Conservation (phyloP, 2,329 filamentous ascomycete genomes). For the Paraphaeosphaeria minitans region DNA sequence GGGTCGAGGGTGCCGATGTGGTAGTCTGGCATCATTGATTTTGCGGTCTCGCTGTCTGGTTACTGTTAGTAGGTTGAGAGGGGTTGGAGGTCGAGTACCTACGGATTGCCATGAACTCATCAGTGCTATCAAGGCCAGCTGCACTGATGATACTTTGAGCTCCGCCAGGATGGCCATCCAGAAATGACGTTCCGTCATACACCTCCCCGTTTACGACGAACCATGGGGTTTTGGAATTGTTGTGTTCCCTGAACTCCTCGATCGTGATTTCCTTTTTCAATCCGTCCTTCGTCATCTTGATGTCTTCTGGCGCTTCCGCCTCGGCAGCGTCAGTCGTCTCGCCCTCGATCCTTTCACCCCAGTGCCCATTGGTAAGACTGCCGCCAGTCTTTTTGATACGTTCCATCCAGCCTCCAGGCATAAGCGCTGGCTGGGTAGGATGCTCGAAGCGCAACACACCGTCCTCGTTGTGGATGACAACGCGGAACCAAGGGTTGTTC, state of each 20-base stretch:
- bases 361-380: slow-evolving; percentile 78
- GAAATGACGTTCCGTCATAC: slow-evolving; percentile 81
- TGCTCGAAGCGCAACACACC: slow-evolving; percentile 78
- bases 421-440: slow-evolving; percentile 78
- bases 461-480: slow-evolving; percentile 73
- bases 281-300: slow-evolving; percentile 76
- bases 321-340: slow-evolving; percentile 50
- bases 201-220: slow-evolving; percentile 89
- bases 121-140: slow-evolving; percentile 80
- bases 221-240: slow-evolving; percentile 72
- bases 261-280: slow-evolving; percentile 68
- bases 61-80: slow-evolving; percentile 29
- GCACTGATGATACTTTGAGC: slow-evolving; percentile 82
- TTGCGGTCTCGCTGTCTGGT: slow-evolving; percentile 86
- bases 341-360: slow-evolving; percentile 74
- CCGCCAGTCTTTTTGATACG: slow-evolving; percentile 82
- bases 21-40: slow-evolving; percentile 84
- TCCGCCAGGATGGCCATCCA: slow-evolving; percentile 84
- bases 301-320: slow-evolving; percentile 64
- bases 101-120: slow-evolving; percentile 94
- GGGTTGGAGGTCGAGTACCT: slow-evolving; percentile 44
- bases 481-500: slow-evolving; percentile 94
- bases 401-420: slow-evolving; percentile 91
- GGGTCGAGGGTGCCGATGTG: slow-evolving; percentile 80
- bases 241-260: slow-evolving; percentile 73